Evolutionary conservation across 2,329 filamentous ascomycete genomes (phyloP).

Genomic region (Cyphellophora attinorum): DNA sequence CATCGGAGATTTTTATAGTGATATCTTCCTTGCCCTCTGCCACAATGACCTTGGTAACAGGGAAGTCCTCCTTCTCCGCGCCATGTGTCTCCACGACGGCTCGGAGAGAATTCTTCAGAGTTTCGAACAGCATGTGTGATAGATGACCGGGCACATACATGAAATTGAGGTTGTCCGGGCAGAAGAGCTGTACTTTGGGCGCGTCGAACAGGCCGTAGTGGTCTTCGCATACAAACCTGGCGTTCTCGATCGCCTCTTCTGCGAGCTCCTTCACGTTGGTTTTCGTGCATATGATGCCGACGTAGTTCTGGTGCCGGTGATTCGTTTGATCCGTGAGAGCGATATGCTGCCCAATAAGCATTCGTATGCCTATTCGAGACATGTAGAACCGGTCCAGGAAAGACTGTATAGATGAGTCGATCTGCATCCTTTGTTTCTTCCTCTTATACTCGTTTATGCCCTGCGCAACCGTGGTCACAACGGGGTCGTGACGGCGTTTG

Average conservation of each 20-base stretch:
- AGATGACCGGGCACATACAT: constrained; percentile 99
- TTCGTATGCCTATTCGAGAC: constrained; percentile 97
- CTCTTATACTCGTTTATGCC: constrained; percentile 98
- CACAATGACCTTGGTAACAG: constrained; percentile 93
- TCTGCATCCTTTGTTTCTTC: constrained; percentile 91
- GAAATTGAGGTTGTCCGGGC: constrained; percentile 87
- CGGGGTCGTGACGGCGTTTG: constrained; percentile 90
- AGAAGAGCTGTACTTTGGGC: constrained; percentile 92
- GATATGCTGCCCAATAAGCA: constrained; percentile 98
- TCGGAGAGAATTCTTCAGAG: constrained; percentile 93
- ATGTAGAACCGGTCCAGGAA: constrained; percentile 99
- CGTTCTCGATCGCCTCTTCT: constrained; percentile 95
- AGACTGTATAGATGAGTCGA: constrained; percentile 87
- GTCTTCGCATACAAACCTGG: constrained; percentile 97
- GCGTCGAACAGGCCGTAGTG: constrained; percentile 97
- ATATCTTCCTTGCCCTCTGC: constrained; percentile 98
- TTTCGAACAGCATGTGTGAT: constrained; percentile 99
- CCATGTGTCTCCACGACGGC: constrained; percentile 94
- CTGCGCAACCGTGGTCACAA: constrained; percentile 96
- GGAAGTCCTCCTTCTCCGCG: constrained; percentile 90
- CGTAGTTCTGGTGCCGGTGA: constrained; percentile 82
- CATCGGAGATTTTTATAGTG: constrained; percentile 95
- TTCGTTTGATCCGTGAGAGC: constrained; percentile 89
- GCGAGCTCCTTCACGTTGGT: constrained; percentile 93
- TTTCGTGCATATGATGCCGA: constrained; percentile 98